Base-by-base conservation (phyloP, 306 rosid species). In the Lupinus albus region DNA sequence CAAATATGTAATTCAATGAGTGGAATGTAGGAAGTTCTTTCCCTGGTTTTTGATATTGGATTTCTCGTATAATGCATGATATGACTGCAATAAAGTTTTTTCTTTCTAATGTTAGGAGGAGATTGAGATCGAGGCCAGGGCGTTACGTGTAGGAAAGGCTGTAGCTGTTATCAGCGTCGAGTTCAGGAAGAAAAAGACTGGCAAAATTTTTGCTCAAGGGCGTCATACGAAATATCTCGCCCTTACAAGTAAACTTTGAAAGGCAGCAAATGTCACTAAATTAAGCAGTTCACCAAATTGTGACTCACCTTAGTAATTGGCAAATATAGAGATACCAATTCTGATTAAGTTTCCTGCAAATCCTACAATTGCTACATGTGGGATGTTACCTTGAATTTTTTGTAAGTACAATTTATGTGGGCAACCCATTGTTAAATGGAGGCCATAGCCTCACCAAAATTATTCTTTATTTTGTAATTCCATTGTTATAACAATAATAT, bases 161-260 rank as follows among this genome's bases (percentile, higher is more conserved):
- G 51, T 91, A 21, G 95, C 83, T 16, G 90, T 86, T 12, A 73
- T 76, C 6, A 90, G 85, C n/a, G 92, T 90, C 10, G 90, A 87
- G 83, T 75, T 90, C 33, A 84, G 86, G 79, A 90, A 84, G 78
- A 90, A 87, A 67, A 60, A 68, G 51, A 86, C 86, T 0, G 88
- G 95, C 44, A 91, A 88, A 74, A 53, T 91, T 63, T 70, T 91
- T 46, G 97, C 92, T 2, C 95, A 86, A 72, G 95, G 95, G 2
- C 92, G 92, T 48, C 97, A 86, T 75, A 88, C 95, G 54, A 88
- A 86, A 79, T 91, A 79, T 71, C 85, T 88, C 36, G 75, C 87
- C 4, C 0, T 65, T 38, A 0, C 80, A 9, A 88, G 97, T 73
- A 91, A 83, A 79, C 16, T 91, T 68, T 88, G 85, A 81, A 72